Evolutionary conservation across 306 rosid species (phyloP).

Genomic region (Cicer arietinum): DNA sequence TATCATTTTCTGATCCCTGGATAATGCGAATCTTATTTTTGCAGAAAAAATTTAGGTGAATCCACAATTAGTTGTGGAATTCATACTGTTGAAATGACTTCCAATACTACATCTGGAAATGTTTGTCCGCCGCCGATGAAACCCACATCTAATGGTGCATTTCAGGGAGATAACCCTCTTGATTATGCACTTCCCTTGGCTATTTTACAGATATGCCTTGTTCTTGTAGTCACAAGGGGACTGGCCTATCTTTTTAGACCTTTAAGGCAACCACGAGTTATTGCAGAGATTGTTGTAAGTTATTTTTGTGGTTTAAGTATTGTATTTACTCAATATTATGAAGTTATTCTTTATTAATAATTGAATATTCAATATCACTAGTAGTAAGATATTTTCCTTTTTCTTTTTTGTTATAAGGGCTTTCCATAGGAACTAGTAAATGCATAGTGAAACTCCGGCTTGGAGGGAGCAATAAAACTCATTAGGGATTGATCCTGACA

Average conservation of each 20-base stretch:
- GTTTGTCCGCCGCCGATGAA: constrained; percentile 68
- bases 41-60: constrained; percentile 46
- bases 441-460: no score
- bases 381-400: background rate
- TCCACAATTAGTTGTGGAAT: background rate
- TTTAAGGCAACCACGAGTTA: constrained; percentile 55
- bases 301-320: constrained; percentile 9
- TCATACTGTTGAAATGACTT: constrained; percentile 49
- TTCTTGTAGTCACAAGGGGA: constrained; percentile 53
- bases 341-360: background rate
- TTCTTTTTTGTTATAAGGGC: background rate
- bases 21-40: background rate
- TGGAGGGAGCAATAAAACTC: background rate
- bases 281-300: constrained; percentile 75
- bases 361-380: background rate
- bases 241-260: constrained; percentile 49
- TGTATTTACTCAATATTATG: constrained; percentile 6
- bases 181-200: constrained; percentile 76
- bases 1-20: background rate
- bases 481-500: background rate
- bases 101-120: constrained; percentile 46
- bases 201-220: constrained; percentile 59
- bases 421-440: background rate
- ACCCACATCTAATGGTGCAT: constrained; percentile 76
- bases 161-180: constrained; percentile 90